These are phyloP conservation scores for Beauveria australis DNA, from an alignment of 2,329 filamentous ascomycete genomes.

Conservation along the genomic window DNA sequence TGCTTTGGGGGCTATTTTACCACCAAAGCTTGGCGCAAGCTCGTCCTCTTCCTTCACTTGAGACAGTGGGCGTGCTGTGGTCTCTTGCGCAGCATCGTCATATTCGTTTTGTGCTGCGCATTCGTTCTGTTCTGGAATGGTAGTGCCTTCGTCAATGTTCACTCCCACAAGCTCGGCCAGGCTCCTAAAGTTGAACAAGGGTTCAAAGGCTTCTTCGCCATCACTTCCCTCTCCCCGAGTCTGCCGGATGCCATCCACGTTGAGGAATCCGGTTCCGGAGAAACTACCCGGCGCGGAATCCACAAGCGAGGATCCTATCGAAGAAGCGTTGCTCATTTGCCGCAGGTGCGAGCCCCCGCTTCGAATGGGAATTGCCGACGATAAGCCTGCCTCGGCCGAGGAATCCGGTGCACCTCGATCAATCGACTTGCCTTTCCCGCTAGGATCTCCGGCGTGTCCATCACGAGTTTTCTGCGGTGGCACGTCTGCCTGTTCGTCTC, in stretches of 20 bases:
- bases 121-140: slow-evolving; percentile 19
- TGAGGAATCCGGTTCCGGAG: slow-evolving; percentile 25
- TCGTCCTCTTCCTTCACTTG: slow-evolving; percentile 31
- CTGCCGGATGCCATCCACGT: slow-evolving; percentile 29
- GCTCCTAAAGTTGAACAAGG: slow-evolving; percentile 87
- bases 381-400: slow-evolving; percentile 18
- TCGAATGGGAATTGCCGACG: slow-evolving; percentile 36
- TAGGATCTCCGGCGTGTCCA: slow-evolving; percentile 20
- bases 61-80: slow-evolving; percentile 22
- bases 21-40: slow-evolving; percentile 24
- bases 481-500: slow-evolving; percentile 14
- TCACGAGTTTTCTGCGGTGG: slow-evolving; percentile 17
- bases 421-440: slow-evolving; percentile 61
- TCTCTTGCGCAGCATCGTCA: slow-evolving; percentile 16
- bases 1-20: neutral
- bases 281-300: slow-evolving; percentile 56
- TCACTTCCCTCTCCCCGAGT: slow-evolving; percentile 41
- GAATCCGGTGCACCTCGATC: slow-evolving; percentile 38
- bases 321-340: slow-evolving; percentile 82
- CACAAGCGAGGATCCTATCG: slow-evolving; percentile 65
- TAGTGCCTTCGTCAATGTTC: slow-evolving; percentile 40
- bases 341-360: slow-evolving; percentile 64
- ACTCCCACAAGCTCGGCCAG: slow-evolving; percentile 76
- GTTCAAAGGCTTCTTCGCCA: slow-evolving; percentile 51
- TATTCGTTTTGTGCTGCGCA: neutral